A percentile compares a stretch with the other conserved stretches of the same genome.
These are phyloP conservation scores for Geranium brycei DNA, from an alignment of 345 rosid genomes.

Conservation along the genomic window DNA sequence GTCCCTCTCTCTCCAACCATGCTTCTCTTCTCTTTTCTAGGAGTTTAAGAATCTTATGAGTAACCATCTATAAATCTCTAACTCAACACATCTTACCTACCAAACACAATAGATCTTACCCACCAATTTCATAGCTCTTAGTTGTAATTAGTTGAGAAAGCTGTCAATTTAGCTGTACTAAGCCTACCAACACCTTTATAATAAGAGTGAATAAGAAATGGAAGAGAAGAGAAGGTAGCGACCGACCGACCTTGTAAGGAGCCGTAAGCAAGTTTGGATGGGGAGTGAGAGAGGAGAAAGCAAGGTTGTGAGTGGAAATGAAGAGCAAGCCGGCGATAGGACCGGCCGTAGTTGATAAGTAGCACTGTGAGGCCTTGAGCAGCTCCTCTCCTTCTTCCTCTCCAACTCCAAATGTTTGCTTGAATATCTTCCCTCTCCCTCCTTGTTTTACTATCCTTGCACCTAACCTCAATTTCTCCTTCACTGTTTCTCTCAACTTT, in stretches of 20 bases:
- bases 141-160: too few relatives aligned
- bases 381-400: slow-evolving; percentile 28
- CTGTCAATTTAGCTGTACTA: too few relatives aligned
- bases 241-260: slow-evolving; percentile 32
- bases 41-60: too few relatives aligned
- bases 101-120: too few relatives aligned
- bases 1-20: too few relatives aligned
- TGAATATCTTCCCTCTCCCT: slow-evolving; percentile 30
- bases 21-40: too few relatives aligned
- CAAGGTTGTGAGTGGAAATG: slow-evolving; percentile 23
- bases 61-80: too few relatives aligned
- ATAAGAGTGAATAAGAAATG: too few relatives aligned
- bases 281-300: slow-evolving; percentile 27
- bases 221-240: not conserved
- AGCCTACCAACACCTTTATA: too few relatives aligned
- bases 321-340: slow-evolving; percentile 39
- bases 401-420: slow-evolving; percentile 18
- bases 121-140: too few relatives aligned
- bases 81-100: too few relatives aligned
- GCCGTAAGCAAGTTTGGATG: slow-evolving; percentile 14
- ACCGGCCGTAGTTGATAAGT: slow-evolving; percentile 28
- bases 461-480: slow-evolving; percentile 30
- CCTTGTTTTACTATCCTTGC: slow-evolving; percentile 29
- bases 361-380: slow-evolving; percentile 40
- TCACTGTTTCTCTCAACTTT: slow-evolving; percentile 27